Conservation (phyloP, 345 rosid genomes). For the Barbarea vulgaris region DNA sequence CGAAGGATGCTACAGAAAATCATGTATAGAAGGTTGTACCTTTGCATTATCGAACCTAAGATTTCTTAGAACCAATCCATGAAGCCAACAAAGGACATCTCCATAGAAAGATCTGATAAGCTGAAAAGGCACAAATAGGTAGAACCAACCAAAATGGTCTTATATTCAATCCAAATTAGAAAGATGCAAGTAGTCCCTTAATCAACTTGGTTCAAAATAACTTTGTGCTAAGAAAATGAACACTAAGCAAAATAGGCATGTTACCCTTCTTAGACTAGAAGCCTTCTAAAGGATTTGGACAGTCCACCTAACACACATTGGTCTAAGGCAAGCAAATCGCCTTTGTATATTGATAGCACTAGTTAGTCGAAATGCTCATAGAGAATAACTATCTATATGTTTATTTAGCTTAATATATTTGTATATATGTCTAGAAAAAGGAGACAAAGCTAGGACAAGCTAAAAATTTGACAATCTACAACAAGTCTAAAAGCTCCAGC, state of each 20-base stretch:
- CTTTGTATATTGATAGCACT: not conserved
- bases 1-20: not conserved
- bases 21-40: not conserved
- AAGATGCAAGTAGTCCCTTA: not conserved
- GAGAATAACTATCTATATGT: not conserved
- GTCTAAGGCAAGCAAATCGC: not conserved
- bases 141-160: not conserved
- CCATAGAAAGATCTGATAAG: not conserved
- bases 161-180: not conserved
- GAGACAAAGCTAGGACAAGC: not conserved
- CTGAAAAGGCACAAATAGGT: not conserved
- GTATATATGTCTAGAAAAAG: not conserved
- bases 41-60: not conserved
- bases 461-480: not conserved
- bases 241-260: not conserved
- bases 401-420: not conserved
- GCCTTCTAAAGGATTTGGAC: not conserved
- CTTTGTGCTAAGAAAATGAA: not conserved
- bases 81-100: not conserved
- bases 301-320: not conserved
- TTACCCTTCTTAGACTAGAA: not conserved
- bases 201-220: not conserved
- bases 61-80: slow-evolving; percentile 13
- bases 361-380: not conserved
- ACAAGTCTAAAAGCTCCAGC: not conserved